A percentile compares a stretch with the other conserved stretches of the same genome.
Evolutionary conservation across 2,329 filamentous ascomycete genomes (phyloP).

Genomic region (Xylariaceae sp.): DNA sequence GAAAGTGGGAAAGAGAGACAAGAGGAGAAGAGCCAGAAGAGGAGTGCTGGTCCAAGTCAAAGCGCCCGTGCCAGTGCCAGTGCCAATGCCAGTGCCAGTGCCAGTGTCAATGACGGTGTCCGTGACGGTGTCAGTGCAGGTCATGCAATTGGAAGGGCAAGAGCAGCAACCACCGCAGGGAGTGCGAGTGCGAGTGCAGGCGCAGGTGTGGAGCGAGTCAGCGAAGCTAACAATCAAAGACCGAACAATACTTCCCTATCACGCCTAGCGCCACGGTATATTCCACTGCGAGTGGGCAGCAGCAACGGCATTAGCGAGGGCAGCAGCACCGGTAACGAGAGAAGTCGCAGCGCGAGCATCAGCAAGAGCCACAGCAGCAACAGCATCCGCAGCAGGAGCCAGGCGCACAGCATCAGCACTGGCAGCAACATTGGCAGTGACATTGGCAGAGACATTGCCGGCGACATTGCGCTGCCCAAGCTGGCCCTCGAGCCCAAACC

Average conservation of each 20-base stretch:
- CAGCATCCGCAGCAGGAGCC: no score
- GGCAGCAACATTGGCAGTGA: no score
- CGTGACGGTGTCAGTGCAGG: no score
- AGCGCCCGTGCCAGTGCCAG: not conserved
- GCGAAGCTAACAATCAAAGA: conserved; percentile 19
- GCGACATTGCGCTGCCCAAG: not conserved
- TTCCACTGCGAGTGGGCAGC: not conserved
- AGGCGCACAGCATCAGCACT: no score
- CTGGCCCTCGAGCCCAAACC: not conserved
- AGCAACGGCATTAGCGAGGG: not conserved
- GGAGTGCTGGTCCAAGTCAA: not conserved
- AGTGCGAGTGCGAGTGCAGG: not conserved
- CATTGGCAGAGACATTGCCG: not conserved
- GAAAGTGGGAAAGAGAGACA: no score
- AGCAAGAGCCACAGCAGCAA: not conserved
- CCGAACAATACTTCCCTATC: conserved; percentile 27
- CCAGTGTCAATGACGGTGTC: not conserved
- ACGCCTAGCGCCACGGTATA: conserved; percentile 3
- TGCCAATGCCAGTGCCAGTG: conserved; percentile 19
- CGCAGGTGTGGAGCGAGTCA: not conserved
- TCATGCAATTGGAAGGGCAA: not conserved
- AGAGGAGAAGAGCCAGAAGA: not conserved
- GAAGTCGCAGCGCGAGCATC: not conserved
- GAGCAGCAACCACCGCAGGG: not conserved
- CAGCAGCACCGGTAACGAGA: not conserved